Conservation (phyloP, 495 filamentous ascomycete genomes). For the Pseudoneurospora amorphoporcata region DNA sequence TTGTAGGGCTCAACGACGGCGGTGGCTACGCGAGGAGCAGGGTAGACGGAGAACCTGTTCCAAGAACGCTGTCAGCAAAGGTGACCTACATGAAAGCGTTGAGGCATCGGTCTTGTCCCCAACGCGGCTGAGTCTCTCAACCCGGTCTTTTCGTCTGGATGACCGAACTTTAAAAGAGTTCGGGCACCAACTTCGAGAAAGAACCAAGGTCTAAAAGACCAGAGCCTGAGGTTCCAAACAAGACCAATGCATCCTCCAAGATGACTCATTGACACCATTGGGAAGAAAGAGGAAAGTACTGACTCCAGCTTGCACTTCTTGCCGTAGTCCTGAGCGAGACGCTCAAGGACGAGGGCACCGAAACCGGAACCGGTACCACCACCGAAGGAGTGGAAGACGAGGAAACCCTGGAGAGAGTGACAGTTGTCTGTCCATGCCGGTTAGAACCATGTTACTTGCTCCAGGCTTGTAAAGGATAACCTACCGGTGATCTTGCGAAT, state of each 20-base stretch:
- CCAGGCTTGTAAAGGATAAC: background rate
- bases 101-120: background rate
- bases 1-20: constrained; percentile 93
- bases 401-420: constrained; percentile 78
- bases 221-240: background rate
- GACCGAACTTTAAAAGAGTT: background rate
- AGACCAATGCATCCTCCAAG: background rate
- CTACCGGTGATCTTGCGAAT: constrained; percentile 74
- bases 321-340: constrained; percentile 77
- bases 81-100: background rate
- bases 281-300: background rate
- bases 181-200: background rate
- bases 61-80: background rate
- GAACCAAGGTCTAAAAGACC: background rate
- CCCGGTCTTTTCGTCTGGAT: background rate
- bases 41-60: constrained; percentile 64
- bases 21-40: constrained; percentile 73
- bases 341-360: constrained; percentile 77
- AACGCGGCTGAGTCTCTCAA: background rate
- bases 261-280: background rate
- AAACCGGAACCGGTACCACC: constrained; percentile 89
- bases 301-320: constrained; percentile 88
- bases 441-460: constrained; percentile 8
- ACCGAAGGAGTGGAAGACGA: constrained; percentile 91
- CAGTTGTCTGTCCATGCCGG: constrained; percentile 64